Base-by-base conservation (phyloP, 2,329 filamentous ascomycete species). In the Cladosporium austrohemisphaericum region DNA sequence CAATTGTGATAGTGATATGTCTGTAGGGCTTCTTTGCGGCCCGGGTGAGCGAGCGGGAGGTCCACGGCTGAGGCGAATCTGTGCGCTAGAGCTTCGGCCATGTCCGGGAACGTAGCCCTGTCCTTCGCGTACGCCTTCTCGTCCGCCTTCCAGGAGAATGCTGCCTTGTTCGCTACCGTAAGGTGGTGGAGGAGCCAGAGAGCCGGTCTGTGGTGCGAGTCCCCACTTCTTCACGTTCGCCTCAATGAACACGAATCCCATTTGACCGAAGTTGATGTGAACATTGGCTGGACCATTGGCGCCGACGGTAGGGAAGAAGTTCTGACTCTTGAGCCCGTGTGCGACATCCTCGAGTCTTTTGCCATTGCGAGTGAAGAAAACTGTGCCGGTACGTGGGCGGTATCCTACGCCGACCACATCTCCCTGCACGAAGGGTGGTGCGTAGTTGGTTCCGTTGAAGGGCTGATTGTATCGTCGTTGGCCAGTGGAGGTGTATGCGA, bases 181-280 rank as follows among this genome's bases (percentile, higher is more conserved):
- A 1, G 93, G 93, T 43, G 93, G 93, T 35, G 93, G 93, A 13
- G 93, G 93, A 22, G 93, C 93, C 52, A 98, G 77, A 62, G 89
- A 95, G 52, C 93, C 93, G 1, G 89, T 96, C 79, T 94, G 94
- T 4, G 93, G 93, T 40, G 93, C 93, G 49, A 98, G 75, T 2
- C 93, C 93, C 93, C 93, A 98, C 76, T 97, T 98, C 81, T 98
- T 98, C 53, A 98, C 93, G 63, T 98, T 98, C 54, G 92, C 93
- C 71, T 98, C 93, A 60, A 98, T 97, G 65, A 97, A 98, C 41
- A 98, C 93, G 65, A 97, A 98, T 26, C 93, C 93, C 64, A 93
- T 88, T 67, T 98, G 93, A 6, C 93, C 93, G 67, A 98, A 94
- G 68, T 98, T 98, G 65, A 97, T 93, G 66, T 98, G 92, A 1